A percentile compares a stretch with the other conserved stretches of the same genome.
These are phyloP conservation scores for Flaveria sonorensis DNA, from an alignment of 129 eudicot genomes.

Conservation along the genomic window DNA sequence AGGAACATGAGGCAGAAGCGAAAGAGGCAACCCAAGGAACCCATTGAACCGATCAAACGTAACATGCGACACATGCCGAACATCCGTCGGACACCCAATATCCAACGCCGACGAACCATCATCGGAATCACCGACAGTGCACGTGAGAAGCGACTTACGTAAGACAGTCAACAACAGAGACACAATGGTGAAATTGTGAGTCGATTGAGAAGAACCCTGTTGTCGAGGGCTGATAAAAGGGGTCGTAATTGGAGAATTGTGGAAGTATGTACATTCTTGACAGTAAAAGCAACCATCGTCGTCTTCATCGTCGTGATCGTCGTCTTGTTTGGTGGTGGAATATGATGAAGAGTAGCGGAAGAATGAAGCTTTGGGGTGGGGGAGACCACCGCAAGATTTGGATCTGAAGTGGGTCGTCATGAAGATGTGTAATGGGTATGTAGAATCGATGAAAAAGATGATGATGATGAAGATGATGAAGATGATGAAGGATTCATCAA, in stretches of 20 bases:
- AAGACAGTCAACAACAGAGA: conserved; percentile 54
- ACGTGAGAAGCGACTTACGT: conserved; percentile 78
- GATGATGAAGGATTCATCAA: background rate
- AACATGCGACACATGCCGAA: conserved; percentile 73
- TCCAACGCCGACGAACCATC: conserved; percentile 50
- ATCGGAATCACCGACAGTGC: conserved; percentile 65
- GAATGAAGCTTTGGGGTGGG: conserved; percentile 34
- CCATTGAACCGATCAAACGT: conserved; percentile 85
- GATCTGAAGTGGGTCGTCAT: conserved; percentile 44
- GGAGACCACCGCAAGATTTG: conserved; percentile 40
- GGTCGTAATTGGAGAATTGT: conserved; percentile 45
- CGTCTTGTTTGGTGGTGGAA: background rate
- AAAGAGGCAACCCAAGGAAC: conserved; percentile 73
- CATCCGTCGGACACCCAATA: conserved; percentile 74
- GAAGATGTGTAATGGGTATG: background rate
- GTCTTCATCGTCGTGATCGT: conserved; percentile 30
- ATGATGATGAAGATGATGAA: background rate
- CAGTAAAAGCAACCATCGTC: conserved; percentile 37
- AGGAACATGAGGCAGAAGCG: conserved; percentile 64
- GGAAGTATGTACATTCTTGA: conserved; percentile 33
- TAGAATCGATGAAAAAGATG: background rate
- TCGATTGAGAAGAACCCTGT: conserved; percentile 14
- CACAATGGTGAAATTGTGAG: conserved; percentile 43
- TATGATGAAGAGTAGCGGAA: conserved; percentile 33
- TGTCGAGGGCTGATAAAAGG: conserved; percentile 54